Percentiles rank a stretch among this genome's conserved stretches.
phyloP scores from a whole-genome alignment of 1,284 basidiomycete genomes.

The Pseudozyma sp. region DNA sequence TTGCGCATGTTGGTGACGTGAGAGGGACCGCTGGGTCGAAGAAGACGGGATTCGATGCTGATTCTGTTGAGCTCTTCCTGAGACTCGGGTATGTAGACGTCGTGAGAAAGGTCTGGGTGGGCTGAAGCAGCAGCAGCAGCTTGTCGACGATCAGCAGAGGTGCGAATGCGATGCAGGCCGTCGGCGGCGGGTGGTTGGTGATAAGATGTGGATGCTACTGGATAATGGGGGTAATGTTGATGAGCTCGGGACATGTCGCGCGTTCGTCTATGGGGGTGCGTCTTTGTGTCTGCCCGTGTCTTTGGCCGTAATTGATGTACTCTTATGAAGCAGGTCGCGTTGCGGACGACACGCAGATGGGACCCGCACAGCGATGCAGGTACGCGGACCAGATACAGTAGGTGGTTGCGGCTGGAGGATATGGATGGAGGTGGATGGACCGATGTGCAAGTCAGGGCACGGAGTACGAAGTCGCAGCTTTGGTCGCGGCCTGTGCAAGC shows the following conservation, averaged over 20 bases:
- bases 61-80: slow-evolving; percentile 40
- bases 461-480: too few species aligned
- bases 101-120: slow-evolving; percentile 34
- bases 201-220: slow-evolving; percentile 43
- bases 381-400: neutral
- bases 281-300: neutral
- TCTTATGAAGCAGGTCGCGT: slow-evolving; percentile 4
- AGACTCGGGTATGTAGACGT: slow-evolving; percentile 47
- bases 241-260: slow-evolving; percentile 30
- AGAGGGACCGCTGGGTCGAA: slow-evolving; percentile 24
- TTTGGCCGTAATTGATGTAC: slow-evolving; percentile 1
- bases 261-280: slow-evolving; percentile 1
- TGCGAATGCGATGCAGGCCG: slow-evolving; percentile 7
- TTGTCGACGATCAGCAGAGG: slow-evolving; percentile 12
- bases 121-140: slow-evolving; percentile 6
- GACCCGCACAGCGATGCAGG: slow-evolving; percentile 1
- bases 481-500: neutral
- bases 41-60: slow-evolving; percentile 41
- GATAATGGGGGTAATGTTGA: slow-evolving; percentile 16
- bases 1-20: slow-evolving; percentile 20
- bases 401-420: slow-evolving; percentile 4
- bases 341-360: too few species aligned
- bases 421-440: neutral
- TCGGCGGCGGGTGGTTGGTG: slow-evolving; percentile 18
- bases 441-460: neutral